Base-by-base conservation (phyloP, 2,329 filamentous ascomycete genomes). In the Nemania diffusa region DNA sequence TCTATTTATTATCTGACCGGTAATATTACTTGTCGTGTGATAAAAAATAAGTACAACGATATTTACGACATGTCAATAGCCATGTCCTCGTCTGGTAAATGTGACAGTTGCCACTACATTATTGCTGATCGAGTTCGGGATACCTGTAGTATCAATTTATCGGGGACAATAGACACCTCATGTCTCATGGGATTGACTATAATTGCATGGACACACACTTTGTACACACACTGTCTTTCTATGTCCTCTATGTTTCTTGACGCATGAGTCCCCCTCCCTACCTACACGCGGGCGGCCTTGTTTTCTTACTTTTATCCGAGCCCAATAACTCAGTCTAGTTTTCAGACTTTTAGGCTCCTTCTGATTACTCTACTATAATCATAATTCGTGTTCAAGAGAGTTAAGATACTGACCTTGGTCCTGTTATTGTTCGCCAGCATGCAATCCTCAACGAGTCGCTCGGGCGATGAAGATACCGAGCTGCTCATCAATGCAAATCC, bases 401-500 rank as follows among this genome's bases (percentile, higher is more conserved):
- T 24, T 24, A 44, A 17, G 44, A 48, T 8, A 48, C 44, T 13
- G 20, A 8, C 44, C 44, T 22, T 48, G 3, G 44, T 22, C 5
- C n/a, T 22, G 44, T 48, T 48, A 4, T 48, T n/a, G 20, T 48
- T 34, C 15, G 58, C 51, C 20, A 44, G 27, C 24, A 44, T 57
- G 51, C 22, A 44, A n/a, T 7, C 37, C 37, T 55, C 37, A 46
- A 11, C 20, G 5, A 13, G 15, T 9, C 57, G 13, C 22, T 29
- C 48, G 5, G 58, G 27, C 48, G 29, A 55, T 50, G 26, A 55
- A 5, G 20, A 62, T 13, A 55, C 29, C 27, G 52, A 57, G 42
- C 61, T 53, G 27, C 44, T 78, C 13, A 80, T 82, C 71, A 79
- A 81, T 65, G 60, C 73, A 20, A 83, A 84, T 66, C 75, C 77